Evolutionary conservation across 805 yeast genomes (phyloP).

Genomic region (Wickerhamiella azyma): DNA sequence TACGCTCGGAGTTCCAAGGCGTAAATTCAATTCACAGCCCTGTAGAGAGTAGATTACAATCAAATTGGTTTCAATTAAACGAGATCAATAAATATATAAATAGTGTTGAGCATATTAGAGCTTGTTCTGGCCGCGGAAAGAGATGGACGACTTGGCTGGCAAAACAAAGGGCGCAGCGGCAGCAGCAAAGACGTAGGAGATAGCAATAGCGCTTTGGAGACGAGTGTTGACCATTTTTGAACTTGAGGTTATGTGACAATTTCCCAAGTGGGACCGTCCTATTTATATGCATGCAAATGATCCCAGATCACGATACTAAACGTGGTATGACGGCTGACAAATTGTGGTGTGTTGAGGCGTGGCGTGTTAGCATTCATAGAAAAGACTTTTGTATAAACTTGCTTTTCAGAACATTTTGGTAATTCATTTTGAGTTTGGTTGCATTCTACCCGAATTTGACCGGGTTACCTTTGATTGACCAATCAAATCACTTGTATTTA

Average conservation of each 20-base stretch:
- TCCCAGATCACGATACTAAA: background rate
- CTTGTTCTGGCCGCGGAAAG: background rate
- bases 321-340: background rate
- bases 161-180: conserved; percentile 4
- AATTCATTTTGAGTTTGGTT: too few relatives aligned
- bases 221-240: background rate
- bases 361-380: background rate
- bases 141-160: conserved; percentile 4
- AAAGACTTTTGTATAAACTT: too few relatives aligned
- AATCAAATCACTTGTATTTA: too few relatives aligned
- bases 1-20: too few relatives aligned
- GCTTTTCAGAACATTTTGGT: too few relatives aligned
- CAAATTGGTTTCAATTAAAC: background rate
- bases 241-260: too few relatives aligned
- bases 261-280: background rate
- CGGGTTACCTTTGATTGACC: too few relatives aligned
- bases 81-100: background rate
- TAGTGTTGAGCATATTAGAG: background rate
- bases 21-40: too few relatives aligned
- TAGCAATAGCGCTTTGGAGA: background rate
- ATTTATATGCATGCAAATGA: background rate
- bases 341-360: background rate
- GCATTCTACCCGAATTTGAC: too few relatives aligned
- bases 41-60: too few relatives aligned
- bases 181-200: conserved; percentile 6